Base-by-base conservation (phyloP, 495 filamentous ascomycete genomes). In the Penicillium coprophilum region DNA sequence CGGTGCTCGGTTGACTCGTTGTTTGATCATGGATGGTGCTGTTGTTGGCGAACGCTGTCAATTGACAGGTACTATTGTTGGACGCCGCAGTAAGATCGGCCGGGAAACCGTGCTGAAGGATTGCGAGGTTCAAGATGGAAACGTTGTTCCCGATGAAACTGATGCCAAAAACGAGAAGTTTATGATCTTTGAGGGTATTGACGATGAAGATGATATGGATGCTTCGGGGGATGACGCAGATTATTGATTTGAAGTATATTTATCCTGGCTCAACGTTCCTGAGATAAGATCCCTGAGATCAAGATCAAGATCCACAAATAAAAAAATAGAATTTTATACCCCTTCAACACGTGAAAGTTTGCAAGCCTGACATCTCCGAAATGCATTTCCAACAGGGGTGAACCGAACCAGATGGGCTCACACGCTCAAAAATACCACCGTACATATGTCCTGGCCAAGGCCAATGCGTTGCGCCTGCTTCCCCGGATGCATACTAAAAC, bases 21-120 rank as follows among this genome's bases (percentile, higher is more conserved):
- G 93, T 70, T 67, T 97, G 28, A 70, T 98, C 30, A 95, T 98
- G 89, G 92, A 96, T 53, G 90, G 90, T 9, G 91, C 87, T 4
- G 84, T 88, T 4, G 83, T 98, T 5, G 91, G 85, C 7, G 85
- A 87, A 62, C 83, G 87, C 20, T 87, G 83, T 58, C 85, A 86
- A 64, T 70, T 97, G 45, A 91, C 86, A 8, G 89, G 88, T 2
- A 96, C 90, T 62, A 84, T 96, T 23, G 65, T 97, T 10, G 94
- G 95, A 1, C 82, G 85, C 48, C 73, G 89, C 46, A 84, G 82
- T 46, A 85, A 84, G 63, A 81, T 97, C 45, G 91, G 92, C 1
- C 85, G 87, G 23, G 87, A 87, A 44, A 87, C 82, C 45, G 78
- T 80, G 17, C 73, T 98, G 52, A 89, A 84, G 52, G 91, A 97